Evolutionary conservation across 202 grass and related monocot genomes (phyloP).

Genomic region (Saccharum hybrid): DNA sequence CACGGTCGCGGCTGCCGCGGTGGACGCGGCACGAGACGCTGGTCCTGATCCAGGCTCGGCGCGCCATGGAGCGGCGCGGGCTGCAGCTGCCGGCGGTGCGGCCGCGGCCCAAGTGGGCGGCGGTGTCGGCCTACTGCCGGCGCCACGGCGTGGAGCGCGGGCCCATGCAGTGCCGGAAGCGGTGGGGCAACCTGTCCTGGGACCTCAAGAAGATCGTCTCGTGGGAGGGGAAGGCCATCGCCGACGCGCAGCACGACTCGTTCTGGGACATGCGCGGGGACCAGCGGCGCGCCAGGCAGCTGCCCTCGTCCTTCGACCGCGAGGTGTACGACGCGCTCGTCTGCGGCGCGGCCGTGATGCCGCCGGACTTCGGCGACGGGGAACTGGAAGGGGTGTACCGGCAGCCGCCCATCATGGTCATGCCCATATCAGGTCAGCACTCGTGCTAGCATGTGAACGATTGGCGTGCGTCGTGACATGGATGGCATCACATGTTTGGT

Average conservation of each 20-base stretch:
- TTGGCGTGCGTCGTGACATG: not conserved
- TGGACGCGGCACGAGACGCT: conserved; percentile 91
- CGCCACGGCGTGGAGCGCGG: conserved; percentile 78
- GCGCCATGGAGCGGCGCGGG: conserved; percentile 57
- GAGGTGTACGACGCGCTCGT: conserved; percentile 81
- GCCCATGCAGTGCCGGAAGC: conserved; percentile 87
- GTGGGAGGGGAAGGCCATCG: conserved; percentile 55
- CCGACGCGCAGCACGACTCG: conserved; percentile 35
- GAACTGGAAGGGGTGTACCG: conserved; percentile 43
- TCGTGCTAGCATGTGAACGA: not conserved
- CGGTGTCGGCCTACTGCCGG: conserved; percentile 75
- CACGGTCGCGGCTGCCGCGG: conserved; percentile 66
- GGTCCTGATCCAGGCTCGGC: conserved; percentile 73
- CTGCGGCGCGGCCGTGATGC: conserved; percentile 14
- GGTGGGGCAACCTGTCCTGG: conserved; percentile 87
- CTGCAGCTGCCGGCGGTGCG: conserved; percentile 37
- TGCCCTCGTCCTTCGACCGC: conserved; percentile 83
- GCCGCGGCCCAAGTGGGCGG: conserved; percentile 72
- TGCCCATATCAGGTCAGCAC: conserved; percentile 65
- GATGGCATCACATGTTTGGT: conserved; percentile 1
- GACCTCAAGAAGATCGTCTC: conserved; percentile 90
- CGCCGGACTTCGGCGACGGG: conserved; percentile 56
- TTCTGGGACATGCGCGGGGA: conserved; percentile 95
- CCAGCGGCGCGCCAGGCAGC: conserved; percentile 68
- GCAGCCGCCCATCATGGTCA: conserved; percentile 49